Evolutionary conservation across 208 protist species (phyloP).

Genomic region (Wallacemonas sp.): DNA sequence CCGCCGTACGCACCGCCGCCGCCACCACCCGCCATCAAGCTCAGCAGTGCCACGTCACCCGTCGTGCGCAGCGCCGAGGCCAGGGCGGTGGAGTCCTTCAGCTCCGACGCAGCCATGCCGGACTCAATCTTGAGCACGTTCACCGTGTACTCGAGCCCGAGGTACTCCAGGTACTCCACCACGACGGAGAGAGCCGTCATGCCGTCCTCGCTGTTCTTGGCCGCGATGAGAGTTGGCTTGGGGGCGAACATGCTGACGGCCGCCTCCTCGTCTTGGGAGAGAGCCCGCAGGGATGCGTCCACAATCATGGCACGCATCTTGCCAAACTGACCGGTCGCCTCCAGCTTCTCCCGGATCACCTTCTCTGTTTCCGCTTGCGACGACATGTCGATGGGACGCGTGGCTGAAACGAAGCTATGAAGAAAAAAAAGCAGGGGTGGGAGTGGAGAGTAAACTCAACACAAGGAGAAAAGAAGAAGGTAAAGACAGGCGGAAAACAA

Average conservation of each 20-base stretch:
- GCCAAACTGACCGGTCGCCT: constrained; percentile 69
- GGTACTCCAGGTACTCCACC: constrained; percentile 60
- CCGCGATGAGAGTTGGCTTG: constrained; percentile 36
- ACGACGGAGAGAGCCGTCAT: constrained; percentile 55
- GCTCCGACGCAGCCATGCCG: constrained; percentile 28
- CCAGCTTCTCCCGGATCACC: constrained; percentile 72
- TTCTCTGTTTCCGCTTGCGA: constrained; percentile 50
- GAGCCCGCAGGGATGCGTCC: constrained; percentile 67
- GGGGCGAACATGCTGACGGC: constrained; percentile 44
- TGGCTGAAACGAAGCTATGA: constrained; percentile 4
- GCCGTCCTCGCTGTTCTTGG: constrained; percentile 41
- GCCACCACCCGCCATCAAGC: constrained; percentile 3
- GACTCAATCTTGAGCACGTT: constrained; percentile 77
- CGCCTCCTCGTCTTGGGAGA: constrained; percentile 13
- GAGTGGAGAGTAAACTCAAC: background rate
- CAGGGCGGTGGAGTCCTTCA: constrained; percentile 2
- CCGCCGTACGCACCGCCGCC: background rate
- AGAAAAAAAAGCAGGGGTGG: constrained; percentile 16
- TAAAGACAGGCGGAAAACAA: background rate
- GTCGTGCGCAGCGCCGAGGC: constrained; percentile 1
- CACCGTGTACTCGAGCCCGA: constrained; percentile 83
- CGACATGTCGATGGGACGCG: background rate
- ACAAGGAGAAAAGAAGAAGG: constrained; percentile 9
- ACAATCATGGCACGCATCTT: constrained; percentile 92
- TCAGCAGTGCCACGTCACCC: constrained; percentile 7